Base-by-base conservation (phyloP, 176 grass and related monocot genomes). In the Eragrostis curvula region DNA sequence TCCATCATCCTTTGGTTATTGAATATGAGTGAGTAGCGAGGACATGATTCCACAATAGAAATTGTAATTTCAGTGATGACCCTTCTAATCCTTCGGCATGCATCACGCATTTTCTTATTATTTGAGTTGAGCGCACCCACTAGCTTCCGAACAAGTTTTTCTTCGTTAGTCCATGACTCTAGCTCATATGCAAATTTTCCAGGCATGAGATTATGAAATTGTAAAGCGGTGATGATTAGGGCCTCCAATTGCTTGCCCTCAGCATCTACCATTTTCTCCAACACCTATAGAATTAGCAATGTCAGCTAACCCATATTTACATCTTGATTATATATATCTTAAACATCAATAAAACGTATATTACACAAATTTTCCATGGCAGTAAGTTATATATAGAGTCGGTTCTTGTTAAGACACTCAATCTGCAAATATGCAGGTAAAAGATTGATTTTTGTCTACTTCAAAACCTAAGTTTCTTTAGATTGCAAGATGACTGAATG, bases 81-180 rank as follows among this genome's bases (percentile, higher is more conserved):
- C 72, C 50, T 74, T 57, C 72, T 74, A 6, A 74, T 57, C 17
- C 5, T 74, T 41, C 30, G 72, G 11, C n/a, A 57, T 41, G 57
- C 58, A n/a, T 11, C 10, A n/a, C 10, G 12, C 12, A 32, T 12
- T 41, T 57, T 74, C 50, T 57, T 39, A 27, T 57, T 39, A 27
- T 41, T 41, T 32, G 30, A 46, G 6, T 57, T 27, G 50, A 74
- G 51, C 23, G 18, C 39, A 15, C 1, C 10, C 18, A 57, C 72
- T 2, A 74, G 18, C 72, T 74, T 74, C 30, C 56, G 0, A 3
- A 24, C 29, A 0, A 57, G 51, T 40, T 3, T 5, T 23, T 11
- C 36, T 57, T 12, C 30, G 23, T 74, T 15, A 5, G 1, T 41
- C 8, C 14, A 12, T 74, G 50, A 74, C 28, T 73, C 48, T 39